Percentiles rank a stretch among this genome's conserved stretches.
phyloP scores from a whole-genome alignment of 805 yeast genomes.

The Torulaspora microellipsoides region DNA sequence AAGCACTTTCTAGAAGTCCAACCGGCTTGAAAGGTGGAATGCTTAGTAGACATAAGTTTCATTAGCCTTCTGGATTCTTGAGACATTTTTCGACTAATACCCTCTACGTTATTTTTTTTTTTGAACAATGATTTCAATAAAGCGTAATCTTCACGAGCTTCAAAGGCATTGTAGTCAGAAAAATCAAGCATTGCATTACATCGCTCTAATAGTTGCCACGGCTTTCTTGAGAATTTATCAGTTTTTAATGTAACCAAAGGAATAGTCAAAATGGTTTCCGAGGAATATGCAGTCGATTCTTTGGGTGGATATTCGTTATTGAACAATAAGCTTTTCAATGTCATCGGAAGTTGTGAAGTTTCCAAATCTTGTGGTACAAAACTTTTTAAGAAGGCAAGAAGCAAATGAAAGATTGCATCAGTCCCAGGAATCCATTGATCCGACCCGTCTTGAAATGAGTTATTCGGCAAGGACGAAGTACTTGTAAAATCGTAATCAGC shows the following conservation, averaged over 20 bases:
- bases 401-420: slow-evolving; percentile 78
- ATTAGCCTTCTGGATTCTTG: slow-evolving; percentile 63
- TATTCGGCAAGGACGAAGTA: slow-evolving; percentile 18
- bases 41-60: slow-evolving; percentile 38
- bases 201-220: slow-evolving; percentile 56
- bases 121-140: slow-evolving; percentile 68
- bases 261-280: slow-evolving; percentile 46
- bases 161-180: slow-evolving; percentile 63
- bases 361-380: slow-evolving; percentile 66
- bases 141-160: slow-evolving; percentile 74
- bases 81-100: slow-evolving; percentile 60
- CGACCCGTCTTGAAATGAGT: slow-evolving; percentile 62
- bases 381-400: slow-evolving; percentile 71
- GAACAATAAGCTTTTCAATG: slow-evolving; percentile 60
- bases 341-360: slow-evolving; percentile 50
- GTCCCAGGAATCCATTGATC: slow-evolving; percentile 76
- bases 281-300: slow-evolving; percentile 33
- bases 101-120: slow-evolving; percentile 45
- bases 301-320: slow-evolving; percentile 75
- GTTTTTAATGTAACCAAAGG: slow-evolving; percentile 61
- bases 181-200: slow-evolving; percentile 59
- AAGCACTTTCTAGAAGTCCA: slow-evolving; percentile 36
- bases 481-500: slow-evolving; percentile 26
- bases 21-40: slow-evolving; percentile 39
- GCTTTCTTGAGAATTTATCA: slow-evolving; percentile 41